Percentiles rank a stretch among this genome's conserved stretches.
Conservation (phyloP, 176 grass and related monocot genomes). For the Sorghum bicolor region Sorghum_bicolor_NCBIv3 NC_012872.2:63763501-63764000, state of each 20-base stretch:
- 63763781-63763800: not conserved
- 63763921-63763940: not conserved
- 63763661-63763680: not conserved
- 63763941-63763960: not conserved
- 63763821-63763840: not conserved
- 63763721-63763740: not conserved
- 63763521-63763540: constrained; percentile 26
- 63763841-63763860: not conserved
- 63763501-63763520: constrained; percentile 2
- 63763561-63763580: not conserved
- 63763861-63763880: not conserved
- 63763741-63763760: too few species aligned
- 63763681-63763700: not conserved
- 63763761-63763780: not conserved
- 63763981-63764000: not conserved
- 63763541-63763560: constrained; percentile 21
- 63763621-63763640: constrained; percentile 21
- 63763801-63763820: not conserved
- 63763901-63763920: not conserved
- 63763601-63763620: constrained; percentile 29
- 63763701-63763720: not conserved
- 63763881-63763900: not conserved
- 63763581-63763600: constrained; percentile 27
- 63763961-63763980: not conserved
- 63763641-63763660: not conserved